These are phyloP conservation scores for Phytopythium boreale DNA, from an alignment of 352 stramenopile species.

Conservation along the genomic window DNA sequence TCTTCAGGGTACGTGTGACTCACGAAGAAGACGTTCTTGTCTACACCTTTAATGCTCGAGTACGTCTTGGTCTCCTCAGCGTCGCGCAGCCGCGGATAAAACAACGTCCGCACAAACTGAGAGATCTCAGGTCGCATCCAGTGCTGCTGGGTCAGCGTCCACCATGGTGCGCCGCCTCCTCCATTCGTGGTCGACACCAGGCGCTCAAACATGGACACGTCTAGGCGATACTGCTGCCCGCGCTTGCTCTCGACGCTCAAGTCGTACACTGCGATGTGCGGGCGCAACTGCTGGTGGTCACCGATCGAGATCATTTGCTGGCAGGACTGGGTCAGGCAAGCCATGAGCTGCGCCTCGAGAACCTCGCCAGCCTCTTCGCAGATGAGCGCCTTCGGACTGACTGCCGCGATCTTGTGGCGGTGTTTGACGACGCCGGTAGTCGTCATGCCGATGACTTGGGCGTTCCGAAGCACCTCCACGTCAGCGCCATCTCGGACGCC, in stretches of 20 bases:
- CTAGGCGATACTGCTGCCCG: slow-evolving; percentile 59
- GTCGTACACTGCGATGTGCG: slow-evolving; percentile 68
- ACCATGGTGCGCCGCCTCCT: slow-evolving; percentile 14
- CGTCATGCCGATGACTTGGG: slow-evolving; percentile 79
- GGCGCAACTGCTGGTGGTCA: slow-evolving; percentile 84
- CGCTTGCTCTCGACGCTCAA: slow-evolving; percentile 51
- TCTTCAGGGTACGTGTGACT: slow-evolving; percentile 54
- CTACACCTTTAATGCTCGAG: slow-evolving; percentile 44
- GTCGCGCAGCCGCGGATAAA: slow-evolving; percentile 70
- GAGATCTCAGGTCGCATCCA: slow-evolving; percentile 81
- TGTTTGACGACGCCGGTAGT: slow-evolving; percentile 80
- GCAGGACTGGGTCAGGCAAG: slow-evolving; percentile 51
- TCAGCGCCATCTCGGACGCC: slow-evolving; percentile 27
- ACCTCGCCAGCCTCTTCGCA: slow-evolving; percentile 89
- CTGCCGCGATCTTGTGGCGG: slow-evolving; percentile 50
- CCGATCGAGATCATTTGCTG: slow-evolving; percentile 88
- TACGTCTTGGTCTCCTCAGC: slow-evolving; percentile 48
- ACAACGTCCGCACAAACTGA: slow-evolving; percentile 55
- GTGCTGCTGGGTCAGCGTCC: slow-evolving; percentile 70
- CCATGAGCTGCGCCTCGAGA: slow-evolving; percentile 65
- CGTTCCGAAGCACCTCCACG: slow-evolving; percentile 20
- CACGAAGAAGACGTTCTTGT: slow-evolving; percentile 71
- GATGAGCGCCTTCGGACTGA: slow-evolving; percentile 70
- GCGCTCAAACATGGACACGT: slow-evolving; percentile 85
- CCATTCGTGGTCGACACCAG: slow-evolving; percentile 29